Evolutionary conservation across 2,329 filamentous ascomycete species (phyloP).

Genomic region (Trichoderma sp.): DNA sequence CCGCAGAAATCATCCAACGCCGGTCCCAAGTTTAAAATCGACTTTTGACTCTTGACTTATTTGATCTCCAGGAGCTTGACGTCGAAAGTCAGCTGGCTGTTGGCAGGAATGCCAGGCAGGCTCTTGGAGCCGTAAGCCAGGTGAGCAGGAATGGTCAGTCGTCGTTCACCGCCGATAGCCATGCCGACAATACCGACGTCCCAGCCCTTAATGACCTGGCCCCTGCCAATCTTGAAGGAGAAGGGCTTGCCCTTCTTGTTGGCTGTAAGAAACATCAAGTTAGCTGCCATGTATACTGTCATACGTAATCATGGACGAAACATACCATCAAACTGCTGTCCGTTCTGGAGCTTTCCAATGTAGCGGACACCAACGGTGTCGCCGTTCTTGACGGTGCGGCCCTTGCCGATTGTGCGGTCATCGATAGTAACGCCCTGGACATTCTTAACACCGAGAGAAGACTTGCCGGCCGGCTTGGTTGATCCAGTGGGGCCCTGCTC

Average conservation of each 20-base stretch:
- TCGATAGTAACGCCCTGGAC: slow-evolving; percentile 90
- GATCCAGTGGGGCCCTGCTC: slow-evolving; percentile 91
- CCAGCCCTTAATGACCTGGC: slow-evolving; percentile 99
- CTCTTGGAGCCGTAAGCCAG: slow-evolving; percentile 87
- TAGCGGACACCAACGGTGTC: slow-evolving; percentile 93
- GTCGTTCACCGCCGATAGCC: slow-evolving; percentile 89
- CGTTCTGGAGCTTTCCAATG: slow-evolving; percentile 93
- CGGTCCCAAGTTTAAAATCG: slow-evolving; percentile 7
- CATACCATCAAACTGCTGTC: slow-evolving; percentile 93
- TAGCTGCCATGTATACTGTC: slow-evolving; percentile 29
- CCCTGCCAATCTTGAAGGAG: slow-evolving; percentile 88
- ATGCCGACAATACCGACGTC: slow-evolving; percentile 93
- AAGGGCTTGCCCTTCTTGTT: slow-evolving; percentile 99
- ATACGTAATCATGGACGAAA: slow-evolving; percentile 30
- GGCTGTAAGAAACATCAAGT: slow-evolving; percentile 51
- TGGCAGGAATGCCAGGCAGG: slow-evolving; percentile 81
- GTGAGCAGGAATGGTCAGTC: slow-evolving; percentile 82
- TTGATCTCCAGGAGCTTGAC: slow-evolving; percentile 83
- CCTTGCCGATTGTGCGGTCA: slow-evolving; percentile 89
- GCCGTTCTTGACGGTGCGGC: slow-evolving; percentile 83
- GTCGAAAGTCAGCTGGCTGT: slow-evolving; percentile 92
- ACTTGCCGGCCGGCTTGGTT: slow-evolving; percentile 44
- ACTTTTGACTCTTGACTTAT: slow-evolving; percentile 49
- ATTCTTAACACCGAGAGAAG: slow-evolving; percentile 69
- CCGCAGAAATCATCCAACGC: slow-evolving; percentile 24